These are phyloP conservation scores for Wallacemonas sp. DNA, from an alignment of 208 protist species.

Conservation along the genomic window DNA sequence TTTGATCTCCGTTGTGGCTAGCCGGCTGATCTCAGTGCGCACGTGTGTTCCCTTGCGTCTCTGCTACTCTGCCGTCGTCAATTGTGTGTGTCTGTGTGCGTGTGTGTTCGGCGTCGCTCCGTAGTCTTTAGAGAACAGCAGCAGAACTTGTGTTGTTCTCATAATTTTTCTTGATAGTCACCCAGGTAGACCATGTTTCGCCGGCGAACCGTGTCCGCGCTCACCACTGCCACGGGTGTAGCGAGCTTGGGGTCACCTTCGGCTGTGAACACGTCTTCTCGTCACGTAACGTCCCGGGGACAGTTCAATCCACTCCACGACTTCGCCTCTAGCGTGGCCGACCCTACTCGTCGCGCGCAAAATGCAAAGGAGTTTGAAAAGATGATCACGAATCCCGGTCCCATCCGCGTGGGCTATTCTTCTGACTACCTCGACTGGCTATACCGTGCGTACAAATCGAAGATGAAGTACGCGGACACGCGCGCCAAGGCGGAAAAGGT, in stretches of 20 bases:
- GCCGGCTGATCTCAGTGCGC: too few relatives aligned
- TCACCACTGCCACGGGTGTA: background rate
- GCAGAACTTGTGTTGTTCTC: too few relatives aligned
- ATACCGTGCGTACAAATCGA: constrained; percentile 70
- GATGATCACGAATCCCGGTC: constrained; percentile 81
- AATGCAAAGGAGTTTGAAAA: constrained; percentile 62
- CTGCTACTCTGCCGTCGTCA: background rate
- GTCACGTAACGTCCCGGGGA: constrained; percentile 62
- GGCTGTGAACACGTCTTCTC: too few relatives aligned
- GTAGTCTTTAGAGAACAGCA: too few relatives aligned
- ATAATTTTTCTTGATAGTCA: too few relatives aligned
- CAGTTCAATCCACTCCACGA: constrained; percentile 88
- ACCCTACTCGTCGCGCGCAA: constrained; percentile 25
- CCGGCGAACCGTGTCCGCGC: too few relatives aligned
- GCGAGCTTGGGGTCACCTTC: background rate
- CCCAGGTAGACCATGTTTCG: too few relatives aligned
- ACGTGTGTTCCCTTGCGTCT: constrained; percentile 3
- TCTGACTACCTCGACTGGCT: constrained; percentile 90
- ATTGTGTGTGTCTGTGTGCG: background rate
- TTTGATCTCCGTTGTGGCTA: too few relatives aligned
- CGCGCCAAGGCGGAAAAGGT: constrained; percentile 55
- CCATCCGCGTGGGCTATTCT: constrained; percentile 76
- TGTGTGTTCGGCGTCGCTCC: too few relatives aligned
- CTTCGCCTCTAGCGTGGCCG: constrained; percentile 48
- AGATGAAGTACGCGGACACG: constrained; percentile 51